A percentile compares a stretch with the other conserved stretches of the same genome.
phyloP scores from a whole-genome alignment of 257 asterid species.

The Capsicum pubescens region DNA sequence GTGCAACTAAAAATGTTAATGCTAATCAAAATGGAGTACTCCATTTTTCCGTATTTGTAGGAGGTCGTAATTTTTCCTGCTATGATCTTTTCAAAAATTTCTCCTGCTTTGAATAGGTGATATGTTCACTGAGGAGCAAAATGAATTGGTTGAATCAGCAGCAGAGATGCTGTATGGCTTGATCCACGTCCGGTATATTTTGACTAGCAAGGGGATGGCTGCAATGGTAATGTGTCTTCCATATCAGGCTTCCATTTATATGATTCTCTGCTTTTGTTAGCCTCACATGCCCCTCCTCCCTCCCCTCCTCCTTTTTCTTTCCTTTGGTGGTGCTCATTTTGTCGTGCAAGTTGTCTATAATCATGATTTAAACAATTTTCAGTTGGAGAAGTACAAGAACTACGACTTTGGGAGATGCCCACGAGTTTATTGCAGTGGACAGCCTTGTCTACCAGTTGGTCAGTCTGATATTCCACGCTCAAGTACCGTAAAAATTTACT shows the following conservation, averaged over 20 bases:
- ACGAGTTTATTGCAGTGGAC: conserved; percentile 93
- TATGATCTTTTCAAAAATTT: conserved; percentile 19
- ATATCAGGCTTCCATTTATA: conserved; percentile 8
- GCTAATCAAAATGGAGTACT: neutral
- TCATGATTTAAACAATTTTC: conserved; percentile 34
- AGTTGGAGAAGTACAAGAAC: conserved; percentile 95
- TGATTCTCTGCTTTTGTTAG: conserved; percentile 26
- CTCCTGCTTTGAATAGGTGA: conserved; percentile 60
- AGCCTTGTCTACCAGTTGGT: conserved; percentile 98
- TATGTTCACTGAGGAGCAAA: conserved; percentile 90
- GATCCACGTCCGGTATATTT: conserved; percentile 87
- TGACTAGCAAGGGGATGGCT: conserved; percentile 96
- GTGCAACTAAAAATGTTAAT: conserved; percentile 10
- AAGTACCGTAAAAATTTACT: conserved; percentile 89
- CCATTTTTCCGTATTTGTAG: conserved; percentile 13
- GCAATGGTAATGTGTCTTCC: conserved; percentile 72
- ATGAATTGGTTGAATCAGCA: conserved; percentile 95
- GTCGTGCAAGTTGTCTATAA: neutral
- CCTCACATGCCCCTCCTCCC: neutral
- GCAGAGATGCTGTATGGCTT: conserved; percentile 97
- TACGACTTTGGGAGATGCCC: conserved; percentile 97
- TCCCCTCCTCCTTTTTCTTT: neutral
- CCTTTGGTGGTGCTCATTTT: conserved; percentile 1
- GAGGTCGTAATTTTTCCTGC: conserved; percentile 34
- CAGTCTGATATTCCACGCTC: conserved; percentile 93